Evolutionary conservation across 768 basidiomycete species (phyloP).

Genomic region (Tulasnella sp.): DNA sequence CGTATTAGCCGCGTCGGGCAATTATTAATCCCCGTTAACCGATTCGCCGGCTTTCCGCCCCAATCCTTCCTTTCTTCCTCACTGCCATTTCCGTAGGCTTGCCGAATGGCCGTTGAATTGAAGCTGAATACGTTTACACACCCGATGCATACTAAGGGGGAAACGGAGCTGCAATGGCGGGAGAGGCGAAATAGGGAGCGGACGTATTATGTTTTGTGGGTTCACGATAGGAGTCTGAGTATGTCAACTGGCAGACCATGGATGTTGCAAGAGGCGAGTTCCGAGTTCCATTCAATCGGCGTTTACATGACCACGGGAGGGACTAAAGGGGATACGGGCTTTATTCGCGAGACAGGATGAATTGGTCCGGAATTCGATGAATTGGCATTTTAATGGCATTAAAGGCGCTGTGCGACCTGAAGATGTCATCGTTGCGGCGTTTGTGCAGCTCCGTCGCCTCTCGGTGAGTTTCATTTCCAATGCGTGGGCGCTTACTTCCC

Average conservation of each 20-base stretch:
- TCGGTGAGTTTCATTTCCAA: conserved; percentile 36
- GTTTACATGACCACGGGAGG: not conserved
- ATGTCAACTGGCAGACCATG: conserved; percentile 82
- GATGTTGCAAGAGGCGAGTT: conserved; percentile 74
- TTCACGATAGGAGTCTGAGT: conserved; percentile 80
- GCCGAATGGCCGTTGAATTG: conserved; percentile 83
- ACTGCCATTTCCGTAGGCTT: conserved; percentile 42
- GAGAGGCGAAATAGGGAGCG: conserved; percentile 82
- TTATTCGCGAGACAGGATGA: conserved; percentile 48
- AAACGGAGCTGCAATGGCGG: conserved; percentile 60
- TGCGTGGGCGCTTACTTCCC: not conserved
- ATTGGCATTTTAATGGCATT: conserved; percentile 62
- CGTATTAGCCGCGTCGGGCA: conserved; percentile 7
- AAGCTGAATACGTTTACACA: conserved; percentile 64
- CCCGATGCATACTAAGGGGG: conserved; percentile 50
- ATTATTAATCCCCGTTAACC: not conserved
- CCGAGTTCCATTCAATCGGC: no score
- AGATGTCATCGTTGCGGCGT: conserved; percentile 75
- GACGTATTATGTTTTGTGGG: conserved; percentile 79
- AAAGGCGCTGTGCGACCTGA: conserved; percentile 47
- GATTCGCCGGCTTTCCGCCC: not conserved
- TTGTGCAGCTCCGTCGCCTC: conserved; percentile 71
- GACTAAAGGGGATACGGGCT: not conserved
- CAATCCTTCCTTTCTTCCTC: not conserved
- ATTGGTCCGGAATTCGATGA: conserved; percentile 59